A percentile compares a stretch with the other conserved stretches of the same genome.
phyloP scores from a whole-genome alignment of 768 basidiomycete genomes.

The Tubosaeta brunneosetosa region DNA sequence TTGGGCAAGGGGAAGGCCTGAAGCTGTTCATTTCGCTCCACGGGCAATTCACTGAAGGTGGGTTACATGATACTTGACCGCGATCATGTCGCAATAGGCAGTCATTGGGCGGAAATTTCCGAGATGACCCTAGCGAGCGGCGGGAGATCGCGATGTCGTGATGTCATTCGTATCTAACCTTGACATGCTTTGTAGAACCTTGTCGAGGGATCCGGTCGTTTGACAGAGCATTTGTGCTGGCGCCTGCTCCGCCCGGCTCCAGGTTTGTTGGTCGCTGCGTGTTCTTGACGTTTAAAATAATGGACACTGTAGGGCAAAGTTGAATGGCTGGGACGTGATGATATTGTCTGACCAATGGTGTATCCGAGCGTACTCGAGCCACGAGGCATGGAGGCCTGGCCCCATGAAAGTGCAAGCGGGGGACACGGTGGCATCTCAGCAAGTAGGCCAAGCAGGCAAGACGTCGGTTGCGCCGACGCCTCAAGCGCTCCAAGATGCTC shows the following conservation, averaged over 20 bases:
- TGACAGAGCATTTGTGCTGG: slow-evolving; percentile 86
- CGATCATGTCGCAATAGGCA: slow-evolving; percentile 7
- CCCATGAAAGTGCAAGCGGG: slow-evolving; percentile 67
- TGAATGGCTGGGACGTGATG: slow-evolving; percentile 83
- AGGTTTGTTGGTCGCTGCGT: slow-evolving; percentile 49
- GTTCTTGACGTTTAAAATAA: slow-evolving; percentile 3
- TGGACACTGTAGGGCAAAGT: slow-evolving; percentile 53
- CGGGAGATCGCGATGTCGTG: slow-evolving; percentile 3
- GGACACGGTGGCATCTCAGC: slow-evolving; percentile 21
- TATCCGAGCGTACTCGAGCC: slow-evolving; percentile 78
- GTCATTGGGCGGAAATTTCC: slow-evolving; percentile 13
- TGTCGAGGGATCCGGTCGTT: slow-evolving; percentile 84
- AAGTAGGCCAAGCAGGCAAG: slow-evolving; percentile 20
- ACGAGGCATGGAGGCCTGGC: slow-evolving; percentile 74
- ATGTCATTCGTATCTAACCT: slow-evolving; percentile 20
- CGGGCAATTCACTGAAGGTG: slow-evolving; percentile 90
- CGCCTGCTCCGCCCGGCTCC: slow-evolving; percentile 75
- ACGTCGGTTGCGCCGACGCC: slow-evolving; percentile 31
- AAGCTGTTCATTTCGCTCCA: slow-evolving; percentile 73
- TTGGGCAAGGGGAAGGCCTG: slow-evolving; percentile 52
- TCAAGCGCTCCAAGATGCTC: slow-evolving; percentile 43
- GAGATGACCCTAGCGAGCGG: slow-evolving; percentile 1
- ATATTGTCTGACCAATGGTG: slow-evolving; percentile 87
- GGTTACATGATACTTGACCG: slow-evolving; percentile 25
- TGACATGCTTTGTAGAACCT: slow-evolving; percentile 43